phyloP scores from a whole-genome alignment of 2,329 filamentous ascomycete species.

The Epicoccum nigrum region DNA sequence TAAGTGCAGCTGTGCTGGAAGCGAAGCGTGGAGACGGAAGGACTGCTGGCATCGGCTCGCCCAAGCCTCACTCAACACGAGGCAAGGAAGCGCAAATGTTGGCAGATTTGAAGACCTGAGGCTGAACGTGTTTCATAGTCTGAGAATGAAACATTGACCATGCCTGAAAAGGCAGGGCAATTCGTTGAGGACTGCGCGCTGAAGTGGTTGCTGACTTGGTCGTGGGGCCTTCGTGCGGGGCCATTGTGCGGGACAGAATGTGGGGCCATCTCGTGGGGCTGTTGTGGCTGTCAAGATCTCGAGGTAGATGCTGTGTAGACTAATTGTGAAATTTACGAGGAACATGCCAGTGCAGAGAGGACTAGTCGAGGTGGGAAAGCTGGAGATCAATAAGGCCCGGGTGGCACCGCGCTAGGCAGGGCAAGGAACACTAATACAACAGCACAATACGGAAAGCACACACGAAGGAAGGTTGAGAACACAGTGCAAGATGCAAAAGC shows the following conservation, averaged over 20 bases:
- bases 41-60: conserved; percentile 2
- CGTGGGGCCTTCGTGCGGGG: not conserved
- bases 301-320: too few relatives aligned
- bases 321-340: not conserved
- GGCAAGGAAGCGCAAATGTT: conserved; percentile 1
- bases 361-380: not conserved
- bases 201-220: conserved; percentile 1
- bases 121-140: conserved; percentile 13
- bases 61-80: not conserved
- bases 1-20: not conserved
- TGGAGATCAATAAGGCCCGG: not conserved
- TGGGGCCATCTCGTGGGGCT: not conserved
- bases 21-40: conserved; percentile 1
- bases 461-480: not conserved
- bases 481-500: not conserved
- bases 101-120: conserved; percentile 4
- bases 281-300: conserved; percentile 5
- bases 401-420: conserved; percentile 1
- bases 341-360: not conserved
- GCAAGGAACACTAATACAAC: not conserved
- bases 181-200: not conserved
- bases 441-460: not conserved
- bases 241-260: not conserved
- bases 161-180: conserved; percentile 9
- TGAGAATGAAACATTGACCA: conserved; percentile 12